Percentiles rank a stretch among this genome's conserved stretches.
phyloP scores from a whole-genome alignment of 2,329 filamentous ascomycete genomes.

The Beauveria bassiana region DNA sequence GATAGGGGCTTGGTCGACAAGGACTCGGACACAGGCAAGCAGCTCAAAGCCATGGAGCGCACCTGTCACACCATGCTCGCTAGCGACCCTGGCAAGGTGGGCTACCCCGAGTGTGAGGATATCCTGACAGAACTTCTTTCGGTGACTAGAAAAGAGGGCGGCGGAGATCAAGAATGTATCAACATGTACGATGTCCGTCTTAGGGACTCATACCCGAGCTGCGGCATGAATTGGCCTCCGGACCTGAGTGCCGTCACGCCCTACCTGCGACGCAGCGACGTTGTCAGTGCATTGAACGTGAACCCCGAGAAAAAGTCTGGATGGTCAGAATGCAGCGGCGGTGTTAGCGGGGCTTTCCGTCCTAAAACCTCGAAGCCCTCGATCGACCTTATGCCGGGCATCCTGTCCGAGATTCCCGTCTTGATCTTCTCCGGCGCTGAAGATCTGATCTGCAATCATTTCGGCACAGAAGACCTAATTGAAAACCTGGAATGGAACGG shows the following conservation, averaged over 20 bases:
- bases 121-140: conserved; percentile 68
- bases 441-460: conserved; percentile 94
- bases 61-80: conserved; percentile 59
- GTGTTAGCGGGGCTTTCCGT: conserved; percentile 65
- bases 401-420: conserved; percentile 70
- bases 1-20: conserved; percentile 64
- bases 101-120: conserved; percentile 63
- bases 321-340: conserved; percentile 84
- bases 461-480: conserved; percentile 88
- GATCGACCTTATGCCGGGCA: conserved; percentile 64
- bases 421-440: conserved; percentile 89
- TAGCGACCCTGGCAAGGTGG: conserved; percentile 43
- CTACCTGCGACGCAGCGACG: conserved; percentile 77
- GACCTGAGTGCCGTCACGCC: conserved; percentile 71
- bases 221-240: conserved; percentile 97
- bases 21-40: conserved; percentile 54
- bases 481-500: conserved; percentile 87
- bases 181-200: conserved; percentile 98
- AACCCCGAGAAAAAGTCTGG: conserved; percentile 74
- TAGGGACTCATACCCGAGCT: conserved; percentile 69
- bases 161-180: conserved; percentile 55
- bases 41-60: conserved; percentile 61
- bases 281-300: conserved; percentile 73
- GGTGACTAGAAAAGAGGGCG: conserved; percentile 46
- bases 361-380: conserved; percentile 65